Base-by-base conservation (phyloP, 2,329 filamentous ascomycete genomes). In the Penicillium sp. region DNA sequence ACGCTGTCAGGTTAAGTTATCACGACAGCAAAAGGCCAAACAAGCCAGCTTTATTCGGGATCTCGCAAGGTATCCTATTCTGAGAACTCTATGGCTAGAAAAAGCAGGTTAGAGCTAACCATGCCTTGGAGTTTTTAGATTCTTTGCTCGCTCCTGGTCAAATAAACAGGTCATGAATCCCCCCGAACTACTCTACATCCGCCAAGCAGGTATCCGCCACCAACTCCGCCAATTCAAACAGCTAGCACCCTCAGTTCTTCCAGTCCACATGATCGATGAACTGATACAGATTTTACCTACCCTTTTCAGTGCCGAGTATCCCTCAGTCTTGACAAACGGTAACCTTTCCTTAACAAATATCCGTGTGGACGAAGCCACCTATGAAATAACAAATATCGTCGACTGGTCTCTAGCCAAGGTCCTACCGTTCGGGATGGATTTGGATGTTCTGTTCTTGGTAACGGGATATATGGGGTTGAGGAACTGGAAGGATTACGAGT, bases 291-390 rank as follows among this genome's bases (percentile, higher is more conserved):
- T 37, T 16, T 33, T 58, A 4, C 52, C 55, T 39, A 27, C 19
- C 6, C 49, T 61, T 9, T 61, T 61, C 39, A 31, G 33, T 29
- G 2, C 23, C 4, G 33, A 54, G 13, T 58, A 61, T 42, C 44
- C 52, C n/a, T 42, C 55, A 25, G 55, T 55, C 16, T 27, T 58
- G 23, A 58, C 55, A 16, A 50, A 61, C 25, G 50, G 53, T 25
- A 54, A 61, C 44, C 49, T 61, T 9, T 61, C 59, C 23, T 37
- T 52, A 44, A 53, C 48, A 10, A 61, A 58, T 37, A 52, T 58
- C 19, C 49, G 50, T 5, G 33, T 56, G 29, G 48, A 55, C 23
- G 47, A 44, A 44, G 25, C 53, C 2, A 58, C 59, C 31, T 47
- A 43, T 13, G 53, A 51, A 33, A 58, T 58, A 44, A 48, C 48